Conservation (phyloP, 148 eudicot genomes). For the Diospyros kaki region DNA sequence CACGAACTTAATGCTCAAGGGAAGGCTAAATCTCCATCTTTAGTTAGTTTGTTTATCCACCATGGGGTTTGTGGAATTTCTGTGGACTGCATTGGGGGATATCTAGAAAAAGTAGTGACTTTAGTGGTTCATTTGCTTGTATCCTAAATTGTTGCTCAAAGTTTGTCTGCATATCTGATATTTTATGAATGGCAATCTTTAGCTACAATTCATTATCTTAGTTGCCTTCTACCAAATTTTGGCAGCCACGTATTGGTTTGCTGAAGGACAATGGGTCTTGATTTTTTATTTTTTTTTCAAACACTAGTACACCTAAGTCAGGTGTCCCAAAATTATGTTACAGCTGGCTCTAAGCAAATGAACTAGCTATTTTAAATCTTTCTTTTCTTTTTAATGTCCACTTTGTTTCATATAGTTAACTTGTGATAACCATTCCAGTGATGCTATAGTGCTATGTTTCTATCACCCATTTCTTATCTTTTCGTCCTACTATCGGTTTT, state of each 20-base stretch:
- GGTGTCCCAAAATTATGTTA: neutral
- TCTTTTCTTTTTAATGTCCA: neutral
- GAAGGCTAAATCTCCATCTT: no score
- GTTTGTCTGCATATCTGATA: neutral
- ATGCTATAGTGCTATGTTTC: neutral
- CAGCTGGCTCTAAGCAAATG: neutral
- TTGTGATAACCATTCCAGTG: neutral
- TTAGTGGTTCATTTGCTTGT: neutral
- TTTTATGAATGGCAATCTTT: neutral
- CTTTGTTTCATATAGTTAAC: neutral
- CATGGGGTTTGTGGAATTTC: no score
- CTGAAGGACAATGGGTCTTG: neutral
- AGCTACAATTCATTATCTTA: neutral
- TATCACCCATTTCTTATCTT: neutral
- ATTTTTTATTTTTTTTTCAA: neutral
- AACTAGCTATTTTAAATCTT: neutral
- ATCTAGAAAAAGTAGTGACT: no score
- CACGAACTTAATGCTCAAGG: neutral
- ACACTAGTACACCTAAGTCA: neutral
- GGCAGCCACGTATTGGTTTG: no score
- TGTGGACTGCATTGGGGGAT: no score
- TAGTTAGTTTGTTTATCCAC: no score
- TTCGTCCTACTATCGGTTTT: neutral
- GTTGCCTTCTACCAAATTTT: neutral
- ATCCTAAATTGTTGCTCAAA: neutral